These are phyloP conservation scores for Microdochium bolleyi DNA, from an alignment of 2,329 filamentous ascomycete species.

Conservation along the genomic window DNA sequence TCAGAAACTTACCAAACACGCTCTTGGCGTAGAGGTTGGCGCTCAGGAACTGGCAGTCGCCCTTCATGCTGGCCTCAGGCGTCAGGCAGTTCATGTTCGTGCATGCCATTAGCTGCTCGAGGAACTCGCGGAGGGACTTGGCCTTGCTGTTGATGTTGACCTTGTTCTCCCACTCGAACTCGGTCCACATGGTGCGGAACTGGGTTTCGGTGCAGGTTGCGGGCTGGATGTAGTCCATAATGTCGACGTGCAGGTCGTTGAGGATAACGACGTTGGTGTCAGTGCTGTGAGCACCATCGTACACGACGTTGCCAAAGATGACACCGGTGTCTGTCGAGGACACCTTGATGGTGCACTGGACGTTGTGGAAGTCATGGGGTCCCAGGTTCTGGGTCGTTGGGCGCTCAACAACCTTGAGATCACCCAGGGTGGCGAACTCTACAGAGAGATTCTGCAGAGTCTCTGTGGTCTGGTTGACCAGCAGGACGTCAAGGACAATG, in stretches of 20 bases:
- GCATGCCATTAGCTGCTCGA: constrained; percentile 90
- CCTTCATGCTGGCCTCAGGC: constrained; percentile 90
- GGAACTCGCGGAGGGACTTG: constrained; percentile 83
- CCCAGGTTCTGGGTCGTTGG: constrained; percentile 94
- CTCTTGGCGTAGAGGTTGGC: constrained; percentile 94
- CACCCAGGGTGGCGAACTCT: constrained; percentile 95
- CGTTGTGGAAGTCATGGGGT: constrained; percentile 94
- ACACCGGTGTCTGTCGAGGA: constrained; percentile 96
- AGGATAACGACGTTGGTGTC: constrained; percentile 96
- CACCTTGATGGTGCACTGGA: constrained; percentile 98
- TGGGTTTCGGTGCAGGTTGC: constrained; percentile 95
- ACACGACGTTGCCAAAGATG: constrained; percentile 97
- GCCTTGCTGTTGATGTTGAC: constrained; percentile 99
- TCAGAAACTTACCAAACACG: constrained; percentile 77
- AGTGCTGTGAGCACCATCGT: constrained; percentile 85
- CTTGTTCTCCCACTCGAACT: constrained; percentile 99
- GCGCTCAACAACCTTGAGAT: constrained; percentile 94
- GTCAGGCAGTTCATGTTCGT: constrained; percentile 99
- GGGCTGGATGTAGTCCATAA: constrained; percentile 99
- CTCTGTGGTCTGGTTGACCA: constrained; percentile 95
- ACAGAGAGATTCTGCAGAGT: constrained; percentile 95
- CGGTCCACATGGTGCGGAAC: constrained; percentile 99
- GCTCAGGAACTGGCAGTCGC: constrained; percentile 95
- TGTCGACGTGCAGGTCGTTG: constrained; percentile 96
- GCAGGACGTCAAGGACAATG: constrained; percentile 89